Conservation (phyloP, 352 stramenopile genomes). For the Globisporangium canariense region DNA sequence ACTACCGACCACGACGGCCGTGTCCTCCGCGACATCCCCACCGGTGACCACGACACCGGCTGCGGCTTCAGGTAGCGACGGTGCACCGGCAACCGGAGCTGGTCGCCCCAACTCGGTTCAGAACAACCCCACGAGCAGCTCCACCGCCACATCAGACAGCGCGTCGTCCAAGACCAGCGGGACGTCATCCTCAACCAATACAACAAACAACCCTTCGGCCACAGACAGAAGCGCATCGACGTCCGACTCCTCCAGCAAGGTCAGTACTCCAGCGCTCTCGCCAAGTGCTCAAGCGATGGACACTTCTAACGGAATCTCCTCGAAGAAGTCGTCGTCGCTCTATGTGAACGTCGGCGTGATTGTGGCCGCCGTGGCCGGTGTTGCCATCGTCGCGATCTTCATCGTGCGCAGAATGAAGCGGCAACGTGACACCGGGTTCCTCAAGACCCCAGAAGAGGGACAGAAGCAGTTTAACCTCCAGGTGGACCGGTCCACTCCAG, state of each 20-base stretch:
- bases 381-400: constrained; percentile 48
- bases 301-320: neutral
- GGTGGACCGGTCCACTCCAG: constrained; percentile 13
- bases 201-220: neutral
- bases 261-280: neutral
- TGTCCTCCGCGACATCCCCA: constrained; percentile 5
- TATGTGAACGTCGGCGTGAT: constrained; percentile 50
- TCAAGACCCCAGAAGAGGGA: constrained; percentile 26
- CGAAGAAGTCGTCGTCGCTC: constrained; percentile 19
- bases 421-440: constrained; percentile 22
- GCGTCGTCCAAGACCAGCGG: neutral
- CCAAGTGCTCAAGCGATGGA: constrained; percentile 1
- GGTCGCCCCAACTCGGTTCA: constrained; percentile 5
- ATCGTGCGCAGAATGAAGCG: constrained; percentile 34
- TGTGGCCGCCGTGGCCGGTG: constrained; percentile 30
- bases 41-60: neutral
- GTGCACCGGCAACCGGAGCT: neutral
- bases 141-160: neutral
- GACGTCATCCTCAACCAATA: neutral
- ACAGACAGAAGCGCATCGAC: neutral
- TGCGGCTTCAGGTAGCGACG: neutral
- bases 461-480: constrained; percentile 29
- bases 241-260: neutral
- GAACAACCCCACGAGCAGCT: constrained; percentile 11
- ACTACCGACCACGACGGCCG: neutral